Percentiles rank a stretch among this genome's conserved stretches.
Conservation (phyloP, 805 yeast genomes). For the Saccharomycopsis babjevae region DNA sequence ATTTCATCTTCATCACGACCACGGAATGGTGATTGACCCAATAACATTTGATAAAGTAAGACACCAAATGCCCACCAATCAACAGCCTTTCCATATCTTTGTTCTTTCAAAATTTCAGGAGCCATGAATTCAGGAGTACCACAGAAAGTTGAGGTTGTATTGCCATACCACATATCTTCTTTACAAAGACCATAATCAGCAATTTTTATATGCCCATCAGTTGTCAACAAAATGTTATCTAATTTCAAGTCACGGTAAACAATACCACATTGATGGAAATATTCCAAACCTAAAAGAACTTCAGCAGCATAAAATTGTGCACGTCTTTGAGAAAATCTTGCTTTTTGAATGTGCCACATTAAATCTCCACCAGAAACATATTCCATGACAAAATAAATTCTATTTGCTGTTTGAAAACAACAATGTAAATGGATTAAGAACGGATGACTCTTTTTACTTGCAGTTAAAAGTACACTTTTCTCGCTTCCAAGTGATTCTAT, state of each 20-base stretch:
- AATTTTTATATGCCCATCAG: conserved; percentile 88
- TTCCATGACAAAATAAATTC: conserved; percentile 97
- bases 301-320: conserved; percentile 98
- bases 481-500: conserved; percentile 92
- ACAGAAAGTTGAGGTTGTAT: conserved; percentile 88
- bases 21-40: conserved; percentile 93
- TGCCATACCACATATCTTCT: conserved; percentile 79
- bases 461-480: conserved; percentile 67
- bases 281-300: conserved; percentile 80
- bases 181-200: conserved; percentile 98
- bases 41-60: conserved; percentile 86
- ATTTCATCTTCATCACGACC: conserved; percentile 97
- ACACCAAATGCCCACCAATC: conserved; percentile 99
- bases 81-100: conserved; percentile 84
- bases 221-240: conserved; percentile 83
- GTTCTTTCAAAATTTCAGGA: conserved; percentile 91
- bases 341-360: conserved; percentile 98
- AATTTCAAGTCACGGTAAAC: conserved; percentile 93
- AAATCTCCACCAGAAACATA: conserved; percentile 96
- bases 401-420: conserved; percentile 95
- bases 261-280: conserved; percentile 91
- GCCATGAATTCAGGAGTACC: conserved; percentile 99
- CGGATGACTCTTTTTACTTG: conserved; percentile 80
- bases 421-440: conserved; percentile 84
- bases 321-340: conserved; percentile 75